Conservation (phyloP, 2,329 filamentous ascomycete species). For the Colletotrichum sp. region DNA sequence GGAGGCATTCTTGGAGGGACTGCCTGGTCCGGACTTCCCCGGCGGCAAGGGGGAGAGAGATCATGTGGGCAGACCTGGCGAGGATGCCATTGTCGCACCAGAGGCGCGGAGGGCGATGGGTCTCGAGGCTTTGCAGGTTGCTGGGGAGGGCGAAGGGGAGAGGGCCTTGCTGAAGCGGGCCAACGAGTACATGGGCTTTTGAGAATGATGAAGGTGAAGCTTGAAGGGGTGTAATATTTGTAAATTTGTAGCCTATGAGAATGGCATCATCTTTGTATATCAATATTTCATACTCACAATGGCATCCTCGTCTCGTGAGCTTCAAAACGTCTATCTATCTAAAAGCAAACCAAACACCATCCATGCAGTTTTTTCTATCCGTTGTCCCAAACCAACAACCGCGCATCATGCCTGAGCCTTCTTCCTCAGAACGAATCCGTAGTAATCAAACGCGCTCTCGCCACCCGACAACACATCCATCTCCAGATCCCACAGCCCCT, state of each 20-base stretch:
- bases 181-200: conserved; percentile 52
- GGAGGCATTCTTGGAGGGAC: conserved; percentile 71
- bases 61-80: conserved; percentile 53
- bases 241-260: neutral
- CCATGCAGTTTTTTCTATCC: neutral
- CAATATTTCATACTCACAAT: accelerated
- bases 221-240: neutral
- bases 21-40: conserved; percentile 73
- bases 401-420: neutral
- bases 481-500: conserved; percentile 46
- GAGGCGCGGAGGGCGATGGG: conserved; percentile 50
- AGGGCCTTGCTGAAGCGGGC: conserved; percentile 41
- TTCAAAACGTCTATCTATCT: neutral
- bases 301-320: accelerated
- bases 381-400: neutral
- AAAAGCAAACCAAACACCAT: neutral
- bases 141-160: conserved; percentile 34
- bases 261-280: accelerated
- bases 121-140: conserved; percentile 40
- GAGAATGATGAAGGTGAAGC: accelerated
- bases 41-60: conserved; percentile 71
- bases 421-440: conserved; percentile 47
- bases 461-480: conserved; percentile 45
- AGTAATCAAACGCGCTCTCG: conserved; percentile 53
- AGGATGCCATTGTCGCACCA: conserved; percentile 34